Evolutionary conservation across 306 rosid species (phyloP).

Genomic region (Dryas drummondii): DNA sequence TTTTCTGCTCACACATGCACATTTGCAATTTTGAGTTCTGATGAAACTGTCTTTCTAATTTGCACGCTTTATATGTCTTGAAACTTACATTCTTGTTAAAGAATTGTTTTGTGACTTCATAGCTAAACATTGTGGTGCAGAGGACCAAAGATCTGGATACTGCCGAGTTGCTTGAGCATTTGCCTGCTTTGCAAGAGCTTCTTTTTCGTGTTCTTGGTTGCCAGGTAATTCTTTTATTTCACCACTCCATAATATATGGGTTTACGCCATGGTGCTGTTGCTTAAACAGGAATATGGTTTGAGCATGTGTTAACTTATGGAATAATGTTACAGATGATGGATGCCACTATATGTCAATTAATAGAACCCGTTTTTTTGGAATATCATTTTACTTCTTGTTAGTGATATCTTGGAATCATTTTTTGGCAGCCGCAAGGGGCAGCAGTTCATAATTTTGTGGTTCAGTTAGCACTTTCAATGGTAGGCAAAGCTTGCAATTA

Average conservation of each 20-base stretch:
- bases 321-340: conserved; percentile 10
- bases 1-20: background rate
- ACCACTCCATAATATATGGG: conserved; percentile 18
- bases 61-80: background rate
- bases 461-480: conserved; percentile 87
- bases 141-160: conserved; percentile 97
- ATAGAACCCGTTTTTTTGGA: background rate
- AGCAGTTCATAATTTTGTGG: conserved; percentile 77
- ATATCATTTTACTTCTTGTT: background rate
- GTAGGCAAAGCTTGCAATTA: conserved; percentile 45
- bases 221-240: conserved; percentile 54
- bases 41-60: background rate
- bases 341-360: background rate
- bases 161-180: conserved; percentile 81
- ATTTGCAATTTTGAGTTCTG: too few relatives aligned
- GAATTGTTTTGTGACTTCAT: conserved; percentile 6
- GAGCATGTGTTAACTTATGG: conserved; percentile 9
- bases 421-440: conserved; percentile 93
- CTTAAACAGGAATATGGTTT: conserved; percentile 3
- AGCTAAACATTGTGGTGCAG: conserved; percentile 54
- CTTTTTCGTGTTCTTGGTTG: conserved; percentile 85
- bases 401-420: background rate
- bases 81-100: background rate
- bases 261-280: conserved; percentile 1
- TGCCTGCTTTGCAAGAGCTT: conserved; percentile 93